Evolutionary conservation across 345 rosid species (phyloP).

Genomic region (Euphorbia lathyris): DNA sequence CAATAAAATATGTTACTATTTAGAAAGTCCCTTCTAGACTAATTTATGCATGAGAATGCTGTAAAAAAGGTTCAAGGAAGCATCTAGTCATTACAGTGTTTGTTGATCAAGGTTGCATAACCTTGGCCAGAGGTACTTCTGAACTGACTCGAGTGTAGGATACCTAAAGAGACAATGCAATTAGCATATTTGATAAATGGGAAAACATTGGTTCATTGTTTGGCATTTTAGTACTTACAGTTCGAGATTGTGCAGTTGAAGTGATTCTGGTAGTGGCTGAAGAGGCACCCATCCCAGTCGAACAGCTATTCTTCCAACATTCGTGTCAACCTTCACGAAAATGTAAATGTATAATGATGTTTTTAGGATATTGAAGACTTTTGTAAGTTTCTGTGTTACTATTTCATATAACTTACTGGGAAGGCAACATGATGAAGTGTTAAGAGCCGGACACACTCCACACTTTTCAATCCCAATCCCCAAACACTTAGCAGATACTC

Average conservation of each 20-base stretch:
- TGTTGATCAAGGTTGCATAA: conserved; percentile 85
- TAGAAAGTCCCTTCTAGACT: neutral
- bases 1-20: conserved; percentile 15
- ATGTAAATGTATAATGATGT: conserved; percentile 11
- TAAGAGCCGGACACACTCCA: conserved; percentile 89
- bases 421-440: conserved; percentile 92
- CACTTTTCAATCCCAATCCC: conserved; percentile 91
- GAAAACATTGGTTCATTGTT: conserved; percentile 3
- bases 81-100: conserved; percentile 59
- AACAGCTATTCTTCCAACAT: conserved; percentile 96
- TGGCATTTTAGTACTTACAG: conserved; percentile 50
- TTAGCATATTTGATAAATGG: conserved; percentile 25
- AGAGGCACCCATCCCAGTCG: conserved; percentile 98
- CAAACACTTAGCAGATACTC: conserved; percentile 78
- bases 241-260: conserved; percentile 87
- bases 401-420: conserved; percentile 57
- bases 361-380: conserved; percentile 14
- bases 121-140: conserved; percentile 95
- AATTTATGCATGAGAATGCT: neutral
- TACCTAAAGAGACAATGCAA: conserved; percentile 45
- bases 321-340: conserved; percentile 77
- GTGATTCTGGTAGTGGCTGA: conserved; percentile 87
- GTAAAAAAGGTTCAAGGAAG: conserved; percentile 9
- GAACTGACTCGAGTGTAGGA: conserved; percentile 84
- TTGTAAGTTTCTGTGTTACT: conserved; percentile 7